These are phyloP conservation scores for Russula lepida DNA, from an alignment of 768 basidiomycete genomes.

Conservation along the genomic window DNA sequence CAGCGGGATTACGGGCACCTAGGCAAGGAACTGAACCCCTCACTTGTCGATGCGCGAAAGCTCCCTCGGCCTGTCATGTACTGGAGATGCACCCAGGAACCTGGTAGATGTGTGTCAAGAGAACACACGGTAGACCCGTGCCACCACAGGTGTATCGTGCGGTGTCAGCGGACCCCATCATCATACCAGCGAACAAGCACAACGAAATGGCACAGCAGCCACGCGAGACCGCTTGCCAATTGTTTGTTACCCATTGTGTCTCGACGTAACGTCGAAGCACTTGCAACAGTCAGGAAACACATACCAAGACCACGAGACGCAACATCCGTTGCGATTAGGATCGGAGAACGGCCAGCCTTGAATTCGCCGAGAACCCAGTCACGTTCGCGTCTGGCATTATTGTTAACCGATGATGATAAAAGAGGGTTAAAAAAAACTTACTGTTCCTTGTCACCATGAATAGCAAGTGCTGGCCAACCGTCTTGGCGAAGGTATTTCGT, in stretches of 20 bases:
- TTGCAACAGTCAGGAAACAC: conserved; percentile 45
- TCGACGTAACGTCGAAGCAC: conserved; percentile 35
- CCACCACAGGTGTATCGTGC: conserved; percentile 11
- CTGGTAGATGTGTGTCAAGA: conserved; percentile 27
- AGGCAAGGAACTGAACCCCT: conserved; percentile 24
- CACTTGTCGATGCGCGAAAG: conserved; percentile 28
- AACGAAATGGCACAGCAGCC: conserved; percentile 14
- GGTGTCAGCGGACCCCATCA: conserved; percentile 18
- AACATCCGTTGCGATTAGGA: conserved; percentile 97
- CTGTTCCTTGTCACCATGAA: conserved; percentile 99
- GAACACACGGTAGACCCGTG: conserved; percentile 16
- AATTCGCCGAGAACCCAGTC: conserved; percentile 99
- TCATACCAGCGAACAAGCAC: conserved; percentile 21
- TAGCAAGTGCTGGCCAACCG: conserved; percentile 99
- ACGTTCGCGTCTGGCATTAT: conserved; percentile 69
- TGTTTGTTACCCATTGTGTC: conserved; percentile 29
- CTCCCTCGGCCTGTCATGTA: conserved; percentile 31
- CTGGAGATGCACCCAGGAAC: conserved; percentile 31
- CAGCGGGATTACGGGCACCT: conserved; percentile 20
- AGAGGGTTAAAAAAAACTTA: conserved; percentile 33
- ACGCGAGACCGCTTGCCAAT: conserved; percentile 16
- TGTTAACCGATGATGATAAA: conserved; percentile 6
- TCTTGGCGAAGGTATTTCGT: conserved; percentile 97
- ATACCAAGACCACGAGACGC: conserved; percentile 99
- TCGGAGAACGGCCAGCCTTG: conserved; percentile 95